These are phyloP conservation scores for Colletotrichum sp. DNA, from an alignment of 2,329 filamentous ascomycete species.

Conservation along the genomic window DNA sequence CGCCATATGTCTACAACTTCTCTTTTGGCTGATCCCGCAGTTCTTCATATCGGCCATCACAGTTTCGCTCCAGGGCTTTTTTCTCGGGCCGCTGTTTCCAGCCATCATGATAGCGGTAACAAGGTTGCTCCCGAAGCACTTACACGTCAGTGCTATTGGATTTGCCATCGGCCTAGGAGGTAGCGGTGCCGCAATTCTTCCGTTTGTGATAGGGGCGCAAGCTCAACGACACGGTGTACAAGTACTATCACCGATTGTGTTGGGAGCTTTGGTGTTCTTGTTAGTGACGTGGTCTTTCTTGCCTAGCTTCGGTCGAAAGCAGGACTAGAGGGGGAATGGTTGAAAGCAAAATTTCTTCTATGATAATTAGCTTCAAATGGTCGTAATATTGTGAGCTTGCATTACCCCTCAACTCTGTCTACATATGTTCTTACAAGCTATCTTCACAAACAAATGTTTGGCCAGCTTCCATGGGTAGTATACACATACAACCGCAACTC, in stretches of 20 bases:
- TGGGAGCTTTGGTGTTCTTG: constrained; percentile 51
- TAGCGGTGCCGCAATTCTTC: constrained; percentile 68
- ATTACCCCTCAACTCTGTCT: neutral
- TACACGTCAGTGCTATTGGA: constrained; percentile 80
- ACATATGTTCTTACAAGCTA: neutral
- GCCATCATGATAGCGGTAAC: constrained; percentile 73
- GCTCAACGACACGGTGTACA: constrained; percentile 61
- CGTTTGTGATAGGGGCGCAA: constrained; percentile 70
- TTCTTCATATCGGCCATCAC: constrained; percentile 77
- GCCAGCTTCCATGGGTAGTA: neutral
- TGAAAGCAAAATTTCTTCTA: neutral
- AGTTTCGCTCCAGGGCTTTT: constrained; percentile 76
- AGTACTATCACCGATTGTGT: constrained; percentile 60
- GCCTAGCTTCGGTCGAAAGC: constrained; percentile 44
- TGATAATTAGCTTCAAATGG: neutral
- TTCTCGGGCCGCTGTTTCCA: constrained; percentile 80
- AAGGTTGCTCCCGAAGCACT: constrained; percentile 69
- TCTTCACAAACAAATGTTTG: rapidly evolving
- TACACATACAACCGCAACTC: neutral
- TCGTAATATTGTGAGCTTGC: neutral
- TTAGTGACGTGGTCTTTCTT: constrained; percentile 51
- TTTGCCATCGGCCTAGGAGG: constrained; percentile 80
- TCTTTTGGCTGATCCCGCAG: constrained; percentile 82
- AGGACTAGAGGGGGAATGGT: constrained; percentile 23
- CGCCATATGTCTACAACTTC: constrained; percentile 68